Evolutionary conservation across 176 grass and related monocot species (phyloP).

Genomic region (Urochloa ruziziensis): DNA sequence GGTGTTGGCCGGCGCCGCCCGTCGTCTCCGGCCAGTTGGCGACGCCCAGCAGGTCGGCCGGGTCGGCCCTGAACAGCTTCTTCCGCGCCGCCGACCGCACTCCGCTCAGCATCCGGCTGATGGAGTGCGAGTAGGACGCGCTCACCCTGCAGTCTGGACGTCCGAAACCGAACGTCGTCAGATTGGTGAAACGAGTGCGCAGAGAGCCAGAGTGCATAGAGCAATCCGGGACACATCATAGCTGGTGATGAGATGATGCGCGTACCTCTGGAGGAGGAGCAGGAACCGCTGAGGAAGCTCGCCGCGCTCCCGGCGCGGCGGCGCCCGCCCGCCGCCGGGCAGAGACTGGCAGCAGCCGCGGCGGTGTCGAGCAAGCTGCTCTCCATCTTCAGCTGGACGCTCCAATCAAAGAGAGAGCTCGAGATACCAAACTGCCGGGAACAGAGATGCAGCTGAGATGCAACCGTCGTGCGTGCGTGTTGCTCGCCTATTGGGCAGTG

Average conservation of each 20-base stretch:
- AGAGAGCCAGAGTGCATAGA: neutral
- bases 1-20: neutral
- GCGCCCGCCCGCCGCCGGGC: neutral
- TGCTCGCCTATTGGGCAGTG: neutral
- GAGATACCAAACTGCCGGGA: neutral
- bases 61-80: constrained; percentile 41
- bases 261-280: constrained; percentile 31
- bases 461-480: neutral
- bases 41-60: constrained; percentile 20
- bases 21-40: neutral
- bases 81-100: constrained; percentile 42
- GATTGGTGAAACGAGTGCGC: neutral
- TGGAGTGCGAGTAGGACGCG: constrained; percentile 44
- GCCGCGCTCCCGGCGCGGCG: neutral
- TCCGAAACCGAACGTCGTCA: neutral
- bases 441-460: neutral
- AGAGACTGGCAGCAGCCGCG: neutral
- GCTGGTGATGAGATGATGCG: neutral
- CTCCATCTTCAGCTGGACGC: constrained; percentile 18
- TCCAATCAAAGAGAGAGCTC: neutral
- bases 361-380: constrained; percentile 31
- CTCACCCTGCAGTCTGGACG: constrained; percentile 27
- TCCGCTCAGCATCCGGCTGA: constrained; percentile 42
- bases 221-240: neutral
- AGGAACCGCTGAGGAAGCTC: constrained; percentile 31